These are phyloP conservation scores for Stevia rebaudiana DNA, from an alignment of 140 eudicot species.

Conservation along the genomic window DNA sequence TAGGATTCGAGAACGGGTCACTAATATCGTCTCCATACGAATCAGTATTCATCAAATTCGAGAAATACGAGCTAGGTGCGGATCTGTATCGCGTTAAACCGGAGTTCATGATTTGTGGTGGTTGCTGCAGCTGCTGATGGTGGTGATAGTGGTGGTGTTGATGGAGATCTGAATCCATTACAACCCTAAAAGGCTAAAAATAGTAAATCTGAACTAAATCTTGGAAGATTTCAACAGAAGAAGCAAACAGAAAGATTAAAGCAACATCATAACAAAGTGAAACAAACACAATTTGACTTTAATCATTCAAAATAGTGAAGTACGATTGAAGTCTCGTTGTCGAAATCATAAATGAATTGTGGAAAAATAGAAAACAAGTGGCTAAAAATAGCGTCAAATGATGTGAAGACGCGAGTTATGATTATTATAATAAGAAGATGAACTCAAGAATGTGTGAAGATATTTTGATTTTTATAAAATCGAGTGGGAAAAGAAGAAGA, in stretches of 20 bases:
- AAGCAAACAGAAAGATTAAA: not conserved
- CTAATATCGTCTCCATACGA: conserved; percentile 48
- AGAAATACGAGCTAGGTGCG: conserved; percentile 83
- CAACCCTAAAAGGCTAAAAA: conserved; percentile 14
- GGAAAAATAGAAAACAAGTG: not conserved
- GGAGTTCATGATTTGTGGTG: conserved; percentile 37
- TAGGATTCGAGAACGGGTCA: conserved; percentile 42
- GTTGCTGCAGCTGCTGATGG: conserved; percentile 21
- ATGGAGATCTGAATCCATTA: conserved; percentile 42
- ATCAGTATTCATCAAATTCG: conserved; percentile 36
- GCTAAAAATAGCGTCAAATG: conserved; percentile 23
- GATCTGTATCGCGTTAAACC: conserved; percentile 75
- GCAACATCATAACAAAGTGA: no score
- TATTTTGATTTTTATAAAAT: not conserved
- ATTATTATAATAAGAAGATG: not conserved
- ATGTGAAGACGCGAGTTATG: conserved; percentile 13
- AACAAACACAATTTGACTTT: conserved; percentile 19
- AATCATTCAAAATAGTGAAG: conserved; percentile 9
- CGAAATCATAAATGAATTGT: not conserved
- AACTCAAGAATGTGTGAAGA: not conserved
- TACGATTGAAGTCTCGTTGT: no score
- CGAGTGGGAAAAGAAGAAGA: not conserved
- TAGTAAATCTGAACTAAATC: not conserved
- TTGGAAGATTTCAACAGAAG: not conserved
- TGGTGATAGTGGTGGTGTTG: not conserved